Conservation (phyloP, 106 monocot species). For the Platanthera zijinensis region DNA sequence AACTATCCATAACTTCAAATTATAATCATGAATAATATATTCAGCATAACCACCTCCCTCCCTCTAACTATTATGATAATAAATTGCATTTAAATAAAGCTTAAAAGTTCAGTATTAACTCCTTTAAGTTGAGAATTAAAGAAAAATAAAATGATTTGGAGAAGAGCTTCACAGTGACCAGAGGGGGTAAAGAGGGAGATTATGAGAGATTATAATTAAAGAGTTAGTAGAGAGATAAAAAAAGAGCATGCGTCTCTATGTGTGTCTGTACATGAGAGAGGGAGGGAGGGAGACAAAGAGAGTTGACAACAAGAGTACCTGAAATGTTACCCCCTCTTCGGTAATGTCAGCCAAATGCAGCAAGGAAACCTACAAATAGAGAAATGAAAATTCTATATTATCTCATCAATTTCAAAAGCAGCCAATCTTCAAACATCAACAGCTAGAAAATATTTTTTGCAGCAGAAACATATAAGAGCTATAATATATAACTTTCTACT, state of each 20-base stretch:
- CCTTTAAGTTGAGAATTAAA: slow-evolving; percentile 1
- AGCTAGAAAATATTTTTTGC: not conserved
- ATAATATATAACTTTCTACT: not conserved
- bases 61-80: not conserved
- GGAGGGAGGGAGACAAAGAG: not conserved
- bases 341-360: slow-evolving; percentile 99
- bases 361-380: slow-evolving; percentile 68
- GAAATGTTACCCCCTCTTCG: slow-evolving; percentile 96
- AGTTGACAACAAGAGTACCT: slow-evolving; percentile 32
- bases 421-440: not conserved
- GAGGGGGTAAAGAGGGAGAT: not conserved
- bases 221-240: not conserved
- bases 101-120: not conserved
- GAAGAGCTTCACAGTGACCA: not conserved
- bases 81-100: not conserved
- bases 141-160: not conserved
- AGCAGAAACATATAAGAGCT: not conserved
- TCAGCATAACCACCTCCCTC: not conserved
- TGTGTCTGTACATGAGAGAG: not conserved
- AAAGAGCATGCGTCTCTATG: not conserved
- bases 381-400: slow-evolving; percentile 1
- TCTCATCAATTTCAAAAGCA: not conserved
- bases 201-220: not conserved
- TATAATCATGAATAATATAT: not conserved
- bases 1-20: not conserved